A percentile compares a stretch with the other conserved stretches of the same genome.
These are phyloP conservation scores for Fusarium sp. DNA, from an alignment of 2,329 filamentous ascomycete species.

Conservation along the genomic window DNA sequence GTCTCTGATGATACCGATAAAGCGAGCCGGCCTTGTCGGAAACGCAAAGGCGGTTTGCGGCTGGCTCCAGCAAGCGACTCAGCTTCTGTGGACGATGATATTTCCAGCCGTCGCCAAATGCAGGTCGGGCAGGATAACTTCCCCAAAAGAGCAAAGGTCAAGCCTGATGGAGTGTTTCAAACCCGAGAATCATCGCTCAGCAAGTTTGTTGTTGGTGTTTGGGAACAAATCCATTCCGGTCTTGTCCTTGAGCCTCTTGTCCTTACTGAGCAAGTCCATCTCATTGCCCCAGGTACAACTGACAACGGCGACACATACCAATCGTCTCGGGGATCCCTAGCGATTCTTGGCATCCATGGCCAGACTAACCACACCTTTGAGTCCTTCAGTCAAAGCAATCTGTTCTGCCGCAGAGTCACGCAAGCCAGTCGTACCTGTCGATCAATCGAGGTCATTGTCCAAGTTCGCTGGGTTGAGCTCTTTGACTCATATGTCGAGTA, in stretches of 20 bases:
- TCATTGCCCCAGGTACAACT: background rate
- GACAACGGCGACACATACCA: no score
- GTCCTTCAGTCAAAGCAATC: background rate
- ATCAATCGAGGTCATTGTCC: constrained; percentile 1
- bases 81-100: background rate
- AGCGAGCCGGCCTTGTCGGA: background rate
- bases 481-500: constrained; percentile 4
- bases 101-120: background rate
- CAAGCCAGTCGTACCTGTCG: constrained; percentile 4
- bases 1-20: no score
- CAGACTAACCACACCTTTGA: background rate
- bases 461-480: constrained; percentile 5
- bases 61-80: background rate
- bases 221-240: constrained; percentile 8
- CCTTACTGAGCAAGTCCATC: background rate
- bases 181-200: background rate
- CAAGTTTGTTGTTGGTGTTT: background rate
- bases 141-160: constrained; percentile 2
- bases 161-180: constrained; percentile 1
- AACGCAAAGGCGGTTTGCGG: constrained; percentile 1
- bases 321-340: background rate
- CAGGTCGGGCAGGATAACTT: constrained; percentile 5
- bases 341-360: background rate
- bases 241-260: background rate
- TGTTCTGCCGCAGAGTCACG: background rate